Conservation (phyloP, 1,284 basidiomycete species). For the Pseudozyma flocculosa region DNA sequence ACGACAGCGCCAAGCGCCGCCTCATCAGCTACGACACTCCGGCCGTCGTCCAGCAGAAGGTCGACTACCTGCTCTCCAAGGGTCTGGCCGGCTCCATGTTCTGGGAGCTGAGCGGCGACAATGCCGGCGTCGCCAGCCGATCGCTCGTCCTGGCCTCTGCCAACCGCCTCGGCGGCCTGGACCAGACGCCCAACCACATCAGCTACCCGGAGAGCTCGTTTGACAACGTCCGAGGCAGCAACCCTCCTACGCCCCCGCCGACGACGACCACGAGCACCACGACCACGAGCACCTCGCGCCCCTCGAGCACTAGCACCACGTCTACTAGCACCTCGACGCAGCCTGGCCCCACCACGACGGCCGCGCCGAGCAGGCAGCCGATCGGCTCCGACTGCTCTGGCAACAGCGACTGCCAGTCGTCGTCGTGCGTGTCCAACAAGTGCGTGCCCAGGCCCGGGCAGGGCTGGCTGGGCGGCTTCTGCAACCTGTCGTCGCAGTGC, state of each 20-base stretch:
- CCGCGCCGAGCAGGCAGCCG: too few relatives aligned
- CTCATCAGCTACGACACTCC: conserved; percentile 78
- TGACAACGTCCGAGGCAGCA: conserved; percentile 47
- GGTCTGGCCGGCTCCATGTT: conserved; percentile 76
- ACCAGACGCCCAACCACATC: conserved; percentile 70
- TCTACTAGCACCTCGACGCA: background rate
- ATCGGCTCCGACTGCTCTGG: background rate
- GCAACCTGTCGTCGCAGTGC: background rate
- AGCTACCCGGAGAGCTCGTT: conserved; percentile 60
- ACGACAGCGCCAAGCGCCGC: conserved; percentile 68
- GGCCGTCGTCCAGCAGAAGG: conserved; percentile 69
- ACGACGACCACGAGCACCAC: background rate
- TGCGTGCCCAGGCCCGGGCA: background rate
- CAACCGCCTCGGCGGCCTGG: conserved; percentile 27
- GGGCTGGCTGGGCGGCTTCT: background rate
- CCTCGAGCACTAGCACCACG: background rate
- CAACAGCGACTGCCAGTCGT: background rate
- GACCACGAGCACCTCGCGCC: background rate
- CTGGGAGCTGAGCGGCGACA: conserved; percentile 58
- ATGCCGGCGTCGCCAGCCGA: conserved; percentile 2
- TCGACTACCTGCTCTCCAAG: conserved; percentile 70
- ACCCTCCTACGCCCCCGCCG: too few relatives aligned
- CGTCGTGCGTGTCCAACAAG: background rate
- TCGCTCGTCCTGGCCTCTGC: conserved; percentile 9
- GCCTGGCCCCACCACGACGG: too few relatives aligned